Conservation (phyloP, 179 eudicot species). For the Patellifolia procumbens region DNA sequence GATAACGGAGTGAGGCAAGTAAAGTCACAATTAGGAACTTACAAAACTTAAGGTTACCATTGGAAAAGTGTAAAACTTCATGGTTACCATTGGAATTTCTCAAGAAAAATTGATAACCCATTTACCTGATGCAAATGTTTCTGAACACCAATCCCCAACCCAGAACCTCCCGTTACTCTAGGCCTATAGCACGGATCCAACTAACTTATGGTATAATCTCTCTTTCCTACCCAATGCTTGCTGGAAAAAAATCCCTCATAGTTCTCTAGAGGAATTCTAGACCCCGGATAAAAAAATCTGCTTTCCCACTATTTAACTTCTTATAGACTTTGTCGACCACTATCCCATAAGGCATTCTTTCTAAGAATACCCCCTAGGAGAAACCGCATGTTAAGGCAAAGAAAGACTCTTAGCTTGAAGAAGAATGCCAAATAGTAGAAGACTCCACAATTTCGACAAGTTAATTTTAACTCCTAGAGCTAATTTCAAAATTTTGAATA, state of each 20-base stretch:
- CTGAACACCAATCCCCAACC: neutral
- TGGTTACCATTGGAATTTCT: too few species aligned
- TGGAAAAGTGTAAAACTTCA: too few species aligned
- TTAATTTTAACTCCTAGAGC: neutral
- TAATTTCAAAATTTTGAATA: neutral
- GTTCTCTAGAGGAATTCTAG: neutral
- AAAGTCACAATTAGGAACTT: too few species aligned
- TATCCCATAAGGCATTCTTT: neutral
- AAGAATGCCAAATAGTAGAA: neutral
- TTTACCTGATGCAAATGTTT: neutral
- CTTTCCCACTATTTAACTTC: neutral
- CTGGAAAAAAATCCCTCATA: neutral
- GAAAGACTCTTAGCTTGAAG: neutral
- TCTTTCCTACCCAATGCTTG: neutral
- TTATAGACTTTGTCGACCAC: neutral
- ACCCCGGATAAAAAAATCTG: neutral
- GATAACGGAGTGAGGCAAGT: too few species aligned
- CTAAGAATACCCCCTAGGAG: neutral
- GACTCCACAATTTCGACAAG: neutral
- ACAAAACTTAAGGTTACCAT: too few species aligned
- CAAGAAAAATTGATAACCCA: neutral
- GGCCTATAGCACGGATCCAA: neutral
- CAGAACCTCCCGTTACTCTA: neutral
- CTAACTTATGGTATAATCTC: neutral
- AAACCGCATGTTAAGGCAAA: neutral